These are phyloP conservation scores for Oxyria digyna DNA, from an alignment of 148 eudicot genomes.

Conservation along the genomic window DNA sequence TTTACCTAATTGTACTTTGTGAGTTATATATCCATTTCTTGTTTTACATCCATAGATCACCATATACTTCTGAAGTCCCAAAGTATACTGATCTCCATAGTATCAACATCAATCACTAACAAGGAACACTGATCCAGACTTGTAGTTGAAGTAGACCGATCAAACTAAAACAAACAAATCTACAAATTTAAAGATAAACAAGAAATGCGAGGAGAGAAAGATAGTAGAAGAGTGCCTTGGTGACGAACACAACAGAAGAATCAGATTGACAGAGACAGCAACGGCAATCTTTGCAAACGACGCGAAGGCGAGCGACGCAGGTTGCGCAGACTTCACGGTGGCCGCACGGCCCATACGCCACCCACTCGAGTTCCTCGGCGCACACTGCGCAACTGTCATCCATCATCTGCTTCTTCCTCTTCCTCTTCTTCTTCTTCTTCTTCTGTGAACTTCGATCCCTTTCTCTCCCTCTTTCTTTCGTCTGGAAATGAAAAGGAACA, in stretches of 20 bases:
- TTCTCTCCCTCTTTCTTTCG: neutral
- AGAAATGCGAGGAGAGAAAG: neutral
- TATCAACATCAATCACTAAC: neutral
- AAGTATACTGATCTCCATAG: neutral
- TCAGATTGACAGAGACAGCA: constrained; percentile 81
- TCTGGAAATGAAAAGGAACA: neutral
- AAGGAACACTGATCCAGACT: neutral
- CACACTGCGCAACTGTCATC: constrained; percentile 58
- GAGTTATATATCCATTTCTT: neutral
- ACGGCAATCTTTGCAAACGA: constrained; percentile 62
- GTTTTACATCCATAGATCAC: neutral
- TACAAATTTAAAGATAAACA: neutral
- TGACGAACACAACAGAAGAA: constrained; percentile 50
- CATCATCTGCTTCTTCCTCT: constrained; percentile 3
- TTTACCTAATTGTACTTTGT: neutral
- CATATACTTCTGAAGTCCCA: too few relatives aligned
- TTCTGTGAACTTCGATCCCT: too few relatives aligned
- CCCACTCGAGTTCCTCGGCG: constrained; percentile 67
- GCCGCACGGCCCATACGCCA: constrained; percentile 69
- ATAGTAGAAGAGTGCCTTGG: constrained; percentile 31
- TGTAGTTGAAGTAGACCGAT: neutral
- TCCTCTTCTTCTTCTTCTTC: neutral
- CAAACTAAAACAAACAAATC: neutral
- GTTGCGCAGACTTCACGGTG: constrained; percentile 76
- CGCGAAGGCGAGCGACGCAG: constrained; percentile 80